phyloP scores from a whole-genome alignment of 106 monocot genomes.

The Agapanthus africanus region DNA sequence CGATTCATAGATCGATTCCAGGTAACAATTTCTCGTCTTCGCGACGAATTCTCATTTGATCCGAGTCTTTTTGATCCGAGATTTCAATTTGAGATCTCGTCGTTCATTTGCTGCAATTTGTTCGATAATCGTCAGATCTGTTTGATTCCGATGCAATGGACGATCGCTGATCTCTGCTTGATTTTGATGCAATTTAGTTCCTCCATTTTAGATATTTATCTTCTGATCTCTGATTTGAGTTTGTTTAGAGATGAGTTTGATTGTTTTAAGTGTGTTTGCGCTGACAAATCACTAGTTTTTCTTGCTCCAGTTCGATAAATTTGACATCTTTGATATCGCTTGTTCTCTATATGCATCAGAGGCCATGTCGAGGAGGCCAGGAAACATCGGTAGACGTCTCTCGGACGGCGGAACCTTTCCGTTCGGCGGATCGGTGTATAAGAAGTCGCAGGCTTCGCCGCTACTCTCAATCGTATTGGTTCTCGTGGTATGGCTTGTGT shows the following conservation, averaged over 20 bases:
- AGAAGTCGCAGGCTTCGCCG: slow-evolving; percentile 41
- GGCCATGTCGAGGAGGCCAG: slow-evolving; percentile 40
- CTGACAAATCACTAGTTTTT: not conserved
- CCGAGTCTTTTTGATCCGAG: too few species aligned
- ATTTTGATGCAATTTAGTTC: not conserved
- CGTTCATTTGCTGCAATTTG: too few species aligned
- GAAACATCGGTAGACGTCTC: slow-evolving; percentile 27
- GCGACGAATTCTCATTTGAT: not conserved
- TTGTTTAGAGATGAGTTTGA: not conserved
- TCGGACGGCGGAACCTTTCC: slow-evolving; percentile 25
- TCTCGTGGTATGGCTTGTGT: slow-evolving; percentile 36
- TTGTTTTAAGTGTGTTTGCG: not conserved
- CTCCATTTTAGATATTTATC: not conserved
- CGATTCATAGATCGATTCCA: not conserved
- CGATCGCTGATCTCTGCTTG: not conserved
- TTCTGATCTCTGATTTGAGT: not conserved
- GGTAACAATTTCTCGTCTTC: not conserved
- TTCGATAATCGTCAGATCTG: too few species aligned
- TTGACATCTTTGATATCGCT: not conserved
- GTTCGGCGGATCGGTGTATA: slow-evolving; percentile 15
- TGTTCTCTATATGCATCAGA: not conserved
- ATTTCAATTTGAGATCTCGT: too few species aligned
- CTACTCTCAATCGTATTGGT: slow-evolving; percentile 43
- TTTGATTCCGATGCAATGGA: too few species aligned
- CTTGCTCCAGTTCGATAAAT: not conserved